phyloP scores from a whole-genome alignment of 2,329 filamentous ascomycete species.

The Fonsecaea monophora region DNA sequence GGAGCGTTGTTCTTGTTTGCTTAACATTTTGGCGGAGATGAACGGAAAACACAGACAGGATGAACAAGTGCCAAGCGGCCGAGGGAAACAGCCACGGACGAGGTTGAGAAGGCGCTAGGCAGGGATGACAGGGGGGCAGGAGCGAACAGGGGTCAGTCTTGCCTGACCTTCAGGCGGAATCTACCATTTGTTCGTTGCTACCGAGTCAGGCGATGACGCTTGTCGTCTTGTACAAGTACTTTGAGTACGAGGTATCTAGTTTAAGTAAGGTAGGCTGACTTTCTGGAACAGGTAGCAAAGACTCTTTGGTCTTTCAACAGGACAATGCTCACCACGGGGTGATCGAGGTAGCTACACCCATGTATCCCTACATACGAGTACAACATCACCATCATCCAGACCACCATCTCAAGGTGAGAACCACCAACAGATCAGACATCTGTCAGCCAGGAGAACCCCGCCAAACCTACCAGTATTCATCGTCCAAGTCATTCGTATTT shows the following conservation, averaged over 20 bases:
- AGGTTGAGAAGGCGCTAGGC: conserved; percentile 9
- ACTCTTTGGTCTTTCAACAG: too few relatives aligned
- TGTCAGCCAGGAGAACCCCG: not conserved
- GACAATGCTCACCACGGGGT: too few relatives aligned
- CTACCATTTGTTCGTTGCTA: conserved; percentile 10
- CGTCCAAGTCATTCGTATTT: not conserved
- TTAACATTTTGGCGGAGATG: conserved; percentile 17
- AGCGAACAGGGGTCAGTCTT: too few relatives aligned
- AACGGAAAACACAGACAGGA: conserved; percentile 19
- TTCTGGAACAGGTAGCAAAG: not conserved
- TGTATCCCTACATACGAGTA: not conserved
- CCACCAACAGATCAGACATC: too few relatives aligned
- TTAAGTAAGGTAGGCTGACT: conserved; percentile 1
- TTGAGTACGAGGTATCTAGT: too few relatives aligned
- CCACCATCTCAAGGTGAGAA: too few relatives aligned
- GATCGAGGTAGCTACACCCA: too few relatives aligned
- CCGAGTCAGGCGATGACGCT: conserved; percentile 16
- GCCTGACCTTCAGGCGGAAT: not conserved
- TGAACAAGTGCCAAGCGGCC: conserved; percentile 5
- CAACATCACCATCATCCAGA: not conserved
- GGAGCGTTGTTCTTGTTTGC: too few relatives aligned
- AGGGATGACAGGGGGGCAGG: not conserved
- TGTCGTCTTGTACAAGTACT: too few relatives aligned
- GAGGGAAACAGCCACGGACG: conserved; percentile 8
- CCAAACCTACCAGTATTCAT: not conserved